Base-by-base conservation (phyloP, 2,329 filamentous ascomycete species). In the Exophiala dermatitidis region DNA sequence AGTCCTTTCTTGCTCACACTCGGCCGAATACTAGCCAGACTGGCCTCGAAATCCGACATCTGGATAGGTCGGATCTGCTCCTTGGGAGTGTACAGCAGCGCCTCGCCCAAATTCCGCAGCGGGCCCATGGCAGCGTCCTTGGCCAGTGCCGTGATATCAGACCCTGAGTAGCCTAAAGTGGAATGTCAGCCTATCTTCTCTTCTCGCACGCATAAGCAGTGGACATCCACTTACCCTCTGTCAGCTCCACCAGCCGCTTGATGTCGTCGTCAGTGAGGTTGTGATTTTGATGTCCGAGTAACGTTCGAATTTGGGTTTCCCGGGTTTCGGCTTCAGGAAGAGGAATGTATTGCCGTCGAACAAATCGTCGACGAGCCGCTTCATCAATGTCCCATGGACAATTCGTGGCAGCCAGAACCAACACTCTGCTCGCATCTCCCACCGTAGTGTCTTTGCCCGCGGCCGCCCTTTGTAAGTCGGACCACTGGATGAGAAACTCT, bases 41-140 rank as follows among this genome's bases (percentile, higher is more conserved):
- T 95, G 9, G 87, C 82, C 64, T 87, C 75, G 63, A 98, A 98
- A 68, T 98, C 93, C 37, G 77, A 68, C 51, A 95, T 80, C 49
- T 80, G 79, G 56, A 98, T 97, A 0, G 90, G 85, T 8, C 90
- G 79, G 62, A 98, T 97, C 62, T 97, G 83, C 57, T 98, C 93
- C 80, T 93, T 95, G 0, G 86, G 87, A 77, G 94, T 97, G 60
- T 88, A 84, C 33, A 98, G 76, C 31, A 98, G 74, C 38, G 86
- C 88, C 68, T 97, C 93, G 29, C 93, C 93, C 2, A 97, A 75
- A 49, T 89, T 91, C 32, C 93, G 82, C 8, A 98, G 74, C 0
- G 93, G 93, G 0, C 93, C 91, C 93, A 98, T 98, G 2, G 93
- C 93, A 5, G 93, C 93, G 67, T 98, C 93, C 71, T 98, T 98